Evolutionary conservation across 2,329 filamentous ascomycete genomes (phyloP).

Genomic region (Pseudogymnoascus verrucosus): DNA sequence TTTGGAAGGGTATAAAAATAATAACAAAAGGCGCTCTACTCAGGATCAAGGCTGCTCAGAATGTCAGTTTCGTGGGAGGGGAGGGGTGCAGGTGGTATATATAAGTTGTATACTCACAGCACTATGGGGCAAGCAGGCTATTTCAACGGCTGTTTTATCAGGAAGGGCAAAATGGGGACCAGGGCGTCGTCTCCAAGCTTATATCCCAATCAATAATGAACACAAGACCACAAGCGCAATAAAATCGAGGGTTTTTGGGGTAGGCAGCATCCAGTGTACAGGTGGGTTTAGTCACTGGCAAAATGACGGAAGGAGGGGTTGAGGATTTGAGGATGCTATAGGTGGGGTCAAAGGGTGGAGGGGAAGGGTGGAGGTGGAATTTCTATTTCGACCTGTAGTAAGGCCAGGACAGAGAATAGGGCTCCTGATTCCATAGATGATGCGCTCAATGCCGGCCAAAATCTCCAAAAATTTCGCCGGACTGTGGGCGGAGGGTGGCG

Average conservation of each 20-base stretch:
- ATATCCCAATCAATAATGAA: constrained; percentile 6
- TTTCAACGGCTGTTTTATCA: constrained; percentile 2
- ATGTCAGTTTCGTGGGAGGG: not conserved
- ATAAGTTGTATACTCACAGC: constrained; percentile 1
- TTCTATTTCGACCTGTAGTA: not conserved
- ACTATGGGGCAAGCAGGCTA: constrained; percentile 7
- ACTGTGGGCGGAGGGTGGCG: not conserved
- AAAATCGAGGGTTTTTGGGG: not conserved
- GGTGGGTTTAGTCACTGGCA: constrained; percentile 4
- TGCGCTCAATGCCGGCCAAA: not conserved
- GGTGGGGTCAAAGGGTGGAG: not conserved
- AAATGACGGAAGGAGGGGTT: constrained; percentile 5
- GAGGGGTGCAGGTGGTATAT: not conserved
- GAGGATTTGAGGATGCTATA: not conserved
- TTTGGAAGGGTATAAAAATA: not conserved
- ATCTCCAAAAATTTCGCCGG: not conserved
- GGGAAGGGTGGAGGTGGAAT: not conserved
- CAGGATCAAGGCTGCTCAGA: not conserved
- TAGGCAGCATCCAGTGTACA: not conserved
- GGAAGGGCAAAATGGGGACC: not conserved
- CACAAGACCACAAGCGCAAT: not conserved
- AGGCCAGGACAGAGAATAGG: not conserved
- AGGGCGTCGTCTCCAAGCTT: not conserved
- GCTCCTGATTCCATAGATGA: not conserved
- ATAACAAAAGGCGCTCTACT: not conserved